Evolutionary conservation across 441 rosid species (phyloP), one percentile per base, ranked within the genome.

Genomic region (Capsella rubella): DNA sequence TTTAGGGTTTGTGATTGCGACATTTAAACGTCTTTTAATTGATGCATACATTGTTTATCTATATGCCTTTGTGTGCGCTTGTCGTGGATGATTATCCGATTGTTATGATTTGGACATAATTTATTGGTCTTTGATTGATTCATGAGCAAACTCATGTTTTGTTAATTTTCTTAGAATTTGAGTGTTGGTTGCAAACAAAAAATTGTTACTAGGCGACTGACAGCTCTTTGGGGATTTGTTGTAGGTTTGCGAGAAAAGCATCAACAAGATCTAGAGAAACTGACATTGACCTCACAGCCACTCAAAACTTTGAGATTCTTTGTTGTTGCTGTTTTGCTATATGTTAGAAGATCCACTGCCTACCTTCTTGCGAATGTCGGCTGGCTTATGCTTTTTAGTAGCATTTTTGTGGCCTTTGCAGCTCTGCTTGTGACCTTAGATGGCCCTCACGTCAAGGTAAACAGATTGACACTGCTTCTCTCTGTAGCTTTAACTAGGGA

Each of bases 361-460:
- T 92, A 88, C 81, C 92, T 92, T 82, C 80, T 86, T 79, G 85
- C 85, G 29, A 85, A 86, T 75, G 90, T 92, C 59, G 90, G 87
- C 4, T 95, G 87, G 87, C 76, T 89, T 76, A 18, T 90, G 83
- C 89, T 90, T 55, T 73, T 85, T 73, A 80, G 83, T 70, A 56
- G 81, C 71, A 27, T 83, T 71, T 62, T 86, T 5, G 84, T 72
- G 16, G 87, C 84, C 10, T 13, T 78, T 81, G 84, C 79, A 72
- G 65, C 92, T 79, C 68, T 90, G 50, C 86, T 90, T 67, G 79
- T 89, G 78, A 85, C 95, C 13, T 25, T 91, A 46, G 99, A 92
- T 62, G 96, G 93, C 10, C 90, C 93, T 78, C 95, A 88, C 81
- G 93, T 86, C 75, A 91, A 89, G 97, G 97, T 92, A 84, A 39